These are phyloP conservation scores for Hypericum androsaemum DNA, from an alignment of 345 rosid genomes.

Conservation along the genomic window DNA sequence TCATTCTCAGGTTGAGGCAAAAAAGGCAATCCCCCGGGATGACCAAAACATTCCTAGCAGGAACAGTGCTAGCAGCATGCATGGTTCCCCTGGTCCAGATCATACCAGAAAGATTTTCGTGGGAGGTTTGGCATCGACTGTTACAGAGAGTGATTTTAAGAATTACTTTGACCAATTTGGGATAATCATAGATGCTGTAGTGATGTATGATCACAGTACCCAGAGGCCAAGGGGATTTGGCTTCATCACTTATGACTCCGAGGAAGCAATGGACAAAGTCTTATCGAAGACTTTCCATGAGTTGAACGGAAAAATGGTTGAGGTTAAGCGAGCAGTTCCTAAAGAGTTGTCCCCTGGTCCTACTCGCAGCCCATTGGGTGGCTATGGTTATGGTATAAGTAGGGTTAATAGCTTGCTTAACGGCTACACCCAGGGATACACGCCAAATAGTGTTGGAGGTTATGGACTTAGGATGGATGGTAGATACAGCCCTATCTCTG, in stretches of 20 bases:
- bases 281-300: constrained; percentile 63
- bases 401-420: constrained; percentile 51
- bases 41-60: constrained; percentile 53
- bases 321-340: constrained; percentile 73
- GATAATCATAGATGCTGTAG: constrained; percentile 64
- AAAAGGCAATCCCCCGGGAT: constrained; percentile 74
- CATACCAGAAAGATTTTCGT: constrained; percentile 71
- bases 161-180: constrained; percentile 76
- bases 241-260: constrained; percentile 66
- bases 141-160: constrained; percentile 65
- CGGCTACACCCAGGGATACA: constrained; percentile 58
- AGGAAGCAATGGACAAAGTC: constrained; percentile 64
- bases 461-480: constrained; percentile 61
- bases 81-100: constrained; percentile 60
- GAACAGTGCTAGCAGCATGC: constrained; percentile 36
- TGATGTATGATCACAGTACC: constrained; percentile 78
- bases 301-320: constrained; percentile 72
- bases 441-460: constrained; percentile 47
- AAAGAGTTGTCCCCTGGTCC: constrained; percentile 74
- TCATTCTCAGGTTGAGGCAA: constrained; percentile 58
- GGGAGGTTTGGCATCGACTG: constrained; percentile 76
- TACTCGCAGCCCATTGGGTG: constrained; percentile 58
- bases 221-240: constrained; percentile 80
- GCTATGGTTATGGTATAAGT: constrained; percentile 50
- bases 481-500: constrained; percentile 45